Conservation (phyloP, 768 basidiomycete genomes). For the Pleurotus pulmonarius region DNA sequence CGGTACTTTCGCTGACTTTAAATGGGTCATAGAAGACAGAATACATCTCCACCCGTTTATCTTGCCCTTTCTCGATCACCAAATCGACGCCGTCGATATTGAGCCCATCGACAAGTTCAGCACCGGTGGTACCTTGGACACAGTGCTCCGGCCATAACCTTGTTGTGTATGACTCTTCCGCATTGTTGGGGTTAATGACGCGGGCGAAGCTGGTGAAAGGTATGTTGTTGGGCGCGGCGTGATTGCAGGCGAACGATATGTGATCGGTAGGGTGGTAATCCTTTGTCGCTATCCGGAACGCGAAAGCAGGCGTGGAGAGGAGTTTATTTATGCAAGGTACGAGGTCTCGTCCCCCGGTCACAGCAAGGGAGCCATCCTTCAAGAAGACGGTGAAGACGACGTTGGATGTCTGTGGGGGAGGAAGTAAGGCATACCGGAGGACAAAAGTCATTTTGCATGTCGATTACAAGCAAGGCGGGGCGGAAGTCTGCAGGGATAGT, state of each 20-base stretch:
- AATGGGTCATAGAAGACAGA: constrained; percentile 59
- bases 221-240: constrained; percentile 18
- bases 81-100: constrained; percentile 23
- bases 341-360: constrained; percentile 48
- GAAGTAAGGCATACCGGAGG: constrained; percentile 16
- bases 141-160: constrained; percentile 74
- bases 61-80: constrained; percentile 36
- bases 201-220: constrained; percentile 16
- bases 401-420: not conserved
- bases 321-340: constrained; percentile 44
- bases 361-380: constrained; percentile 51
- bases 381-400: constrained; percentile 5
- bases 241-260: constrained; percentile 55
- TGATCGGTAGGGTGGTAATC: constrained; percentile 47
- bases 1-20: constrained; percentile 13
- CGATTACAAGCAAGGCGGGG: constrained; percentile 33
- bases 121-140: constrained; percentile 48
- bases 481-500: not conserved
- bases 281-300: constrained; percentile 35
- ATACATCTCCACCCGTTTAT: constrained; percentile 58
- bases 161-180: constrained; percentile 31
- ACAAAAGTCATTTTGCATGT: constrained; percentile 71
- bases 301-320: constrained; percentile 39
- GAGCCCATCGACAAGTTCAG: constrained; percentile 39
- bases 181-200: constrained; percentile 30